These are phyloP conservation scores for Cyathus striatus DNA, from an alignment of 768 basidiomycete species.

Conservation along the genomic window DNA sequence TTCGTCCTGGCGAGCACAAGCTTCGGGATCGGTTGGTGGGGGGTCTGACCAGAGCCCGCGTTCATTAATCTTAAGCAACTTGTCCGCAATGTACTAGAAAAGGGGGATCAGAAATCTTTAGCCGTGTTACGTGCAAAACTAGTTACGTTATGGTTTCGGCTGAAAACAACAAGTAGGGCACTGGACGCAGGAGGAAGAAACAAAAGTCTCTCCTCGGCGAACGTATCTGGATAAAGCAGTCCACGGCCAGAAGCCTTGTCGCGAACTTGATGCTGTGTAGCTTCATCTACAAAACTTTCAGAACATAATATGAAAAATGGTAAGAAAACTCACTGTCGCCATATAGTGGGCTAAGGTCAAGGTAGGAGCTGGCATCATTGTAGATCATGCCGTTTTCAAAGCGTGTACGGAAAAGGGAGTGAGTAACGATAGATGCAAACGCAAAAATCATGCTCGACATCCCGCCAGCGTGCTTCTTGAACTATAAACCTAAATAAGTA, in stretches of 20 bases:
- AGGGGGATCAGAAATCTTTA: background rate
- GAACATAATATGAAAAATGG: background rate
- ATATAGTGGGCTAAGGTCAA: conserved; percentile 54
- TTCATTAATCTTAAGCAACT: conserved; percentile 53
- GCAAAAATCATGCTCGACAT: conserved; percentile 62
- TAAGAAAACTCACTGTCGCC: conserved; percentile 32
- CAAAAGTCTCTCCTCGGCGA: conserved; percentile 45
- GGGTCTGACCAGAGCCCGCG: conserved; percentile 38
- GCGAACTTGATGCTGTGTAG: conserved; percentile 36
- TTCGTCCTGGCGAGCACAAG: conserved; percentile 35
- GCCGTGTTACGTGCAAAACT: background rate
- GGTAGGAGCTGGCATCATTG: conserved; percentile 51
- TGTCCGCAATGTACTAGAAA: conserved; percentile 47
- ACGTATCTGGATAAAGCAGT: conserved; percentile 46
- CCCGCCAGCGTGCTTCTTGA: conserved; percentile 45
- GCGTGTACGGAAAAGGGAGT: conserved; percentile 49
- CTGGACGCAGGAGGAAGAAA: conserved; percentile 50
- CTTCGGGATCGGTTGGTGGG: conserved; percentile 20
- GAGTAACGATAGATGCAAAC: conserved; percentile 60
- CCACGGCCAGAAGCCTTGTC: conserved; percentile 45
- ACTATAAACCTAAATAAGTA: conserved; percentile 15
- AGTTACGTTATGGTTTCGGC: conserved; percentile 55
- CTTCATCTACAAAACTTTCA: conserved; percentile 23
- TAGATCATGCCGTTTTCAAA: conserved; percentile 29
- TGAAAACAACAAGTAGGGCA: conserved; percentile 51